Evolutionary conservation across 129 eudicot genomes (phyloP).

Genomic region (Chrysanthemum seticuspe): DNA sequence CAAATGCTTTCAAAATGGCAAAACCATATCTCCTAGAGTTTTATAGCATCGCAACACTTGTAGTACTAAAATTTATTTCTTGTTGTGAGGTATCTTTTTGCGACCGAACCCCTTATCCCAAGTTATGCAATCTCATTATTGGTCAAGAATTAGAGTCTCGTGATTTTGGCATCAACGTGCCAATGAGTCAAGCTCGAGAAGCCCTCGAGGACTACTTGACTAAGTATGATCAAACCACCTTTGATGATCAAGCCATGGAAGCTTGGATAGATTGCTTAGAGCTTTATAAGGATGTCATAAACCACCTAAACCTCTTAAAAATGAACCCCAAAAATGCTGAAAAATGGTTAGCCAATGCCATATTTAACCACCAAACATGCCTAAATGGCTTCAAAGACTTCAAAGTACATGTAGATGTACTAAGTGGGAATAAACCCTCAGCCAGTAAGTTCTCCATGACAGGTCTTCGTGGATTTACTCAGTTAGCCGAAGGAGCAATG

Average conservation of each 20-base stretch:
- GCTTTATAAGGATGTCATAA: constrained; percentile 44
- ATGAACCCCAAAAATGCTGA: constrained; percentile 23
- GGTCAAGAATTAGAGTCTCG: constrained; percentile 19
- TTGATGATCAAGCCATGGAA: constrained; percentile 27
- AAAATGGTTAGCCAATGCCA: constrained; percentile 47
- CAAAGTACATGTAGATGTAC: constrained; percentile 34
- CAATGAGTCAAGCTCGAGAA: constrained; percentile 34
- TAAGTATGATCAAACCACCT: constrained; percentile 22
- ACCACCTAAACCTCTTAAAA: constrained; percentile 29
- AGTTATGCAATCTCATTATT: constrained; percentile 34
- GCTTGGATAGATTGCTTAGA: constrained; percentile 58
- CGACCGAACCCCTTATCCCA: constrained; percentile 32
- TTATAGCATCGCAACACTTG: constrained; percentile 11
- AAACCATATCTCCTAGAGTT: neutral
- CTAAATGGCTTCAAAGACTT: constrained; percentile 39
- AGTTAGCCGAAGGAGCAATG: neutral
- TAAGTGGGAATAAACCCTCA: constrained; percentile 28
- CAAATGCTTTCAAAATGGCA: constrained; percentile 20
- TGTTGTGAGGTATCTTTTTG: constrained; percentile 29
- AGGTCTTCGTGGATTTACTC: constrained; percentile 29
- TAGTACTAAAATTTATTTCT: constrained; percentile 1
- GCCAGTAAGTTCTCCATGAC: constrained; percentile 26
- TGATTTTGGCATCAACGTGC: constrained; percentile 24
- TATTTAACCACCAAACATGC: constrained; percentile 52
- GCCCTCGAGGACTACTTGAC: constrained; percentile 31